Evolutionary conservation across 179 eudicot species (phyloP).

Genomic region (Sideroxylon spinosum): DNA sequence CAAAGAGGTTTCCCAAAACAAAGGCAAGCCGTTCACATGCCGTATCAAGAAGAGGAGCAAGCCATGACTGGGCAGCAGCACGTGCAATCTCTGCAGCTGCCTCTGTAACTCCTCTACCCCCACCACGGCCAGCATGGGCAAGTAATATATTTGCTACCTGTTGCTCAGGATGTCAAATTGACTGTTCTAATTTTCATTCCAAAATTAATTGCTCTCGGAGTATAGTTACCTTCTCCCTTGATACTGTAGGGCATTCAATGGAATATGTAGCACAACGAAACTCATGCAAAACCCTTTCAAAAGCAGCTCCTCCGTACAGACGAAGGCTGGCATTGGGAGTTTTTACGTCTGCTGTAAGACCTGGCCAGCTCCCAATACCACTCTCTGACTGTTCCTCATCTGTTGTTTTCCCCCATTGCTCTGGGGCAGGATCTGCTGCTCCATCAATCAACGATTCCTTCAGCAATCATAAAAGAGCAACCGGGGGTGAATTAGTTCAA

Average conservation of each 20-base stretch:
- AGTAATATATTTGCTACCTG: conserved; percentile 98
- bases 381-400: conserved; percentile 82
- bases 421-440: conserved; percentile 96
- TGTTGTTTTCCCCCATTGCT: conserved; percentile 97
- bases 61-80: conserved; percentile 92
- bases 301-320: conserved; percentile 97
- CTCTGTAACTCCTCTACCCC: conserved; percentile 79
- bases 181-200: conserved; percentile 1
- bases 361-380: conserved; percentile 97
- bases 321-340: conserved; percentile 87
- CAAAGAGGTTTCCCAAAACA: conserved; percentile 79
- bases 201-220: not conserved
- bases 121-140: conserved; percentile 96
- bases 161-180: conserved; percentile 6
- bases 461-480: conserved; percentile 19
- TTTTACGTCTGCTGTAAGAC: conserved; percentile 59
- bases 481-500: not conserved
- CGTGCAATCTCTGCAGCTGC: conserved; percentile 99
- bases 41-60: conserved; percentile 86
- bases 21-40: conserved; percentile 95
- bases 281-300: conserved; percentile 96
- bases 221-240: conserved; percentile 78
- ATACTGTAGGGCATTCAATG: conserved; percentile 84
- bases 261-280: conserved; percentile 95
- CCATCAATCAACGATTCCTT: conserved; percentile 91